Percentiles rank a stretch among this genome's conserved stretches.
These are phyloP conservation scores for Conidiobolus incongruus DNA, from an alignment of 371 early-diverging fungal species.

Conservation along the genomic window DNA sequence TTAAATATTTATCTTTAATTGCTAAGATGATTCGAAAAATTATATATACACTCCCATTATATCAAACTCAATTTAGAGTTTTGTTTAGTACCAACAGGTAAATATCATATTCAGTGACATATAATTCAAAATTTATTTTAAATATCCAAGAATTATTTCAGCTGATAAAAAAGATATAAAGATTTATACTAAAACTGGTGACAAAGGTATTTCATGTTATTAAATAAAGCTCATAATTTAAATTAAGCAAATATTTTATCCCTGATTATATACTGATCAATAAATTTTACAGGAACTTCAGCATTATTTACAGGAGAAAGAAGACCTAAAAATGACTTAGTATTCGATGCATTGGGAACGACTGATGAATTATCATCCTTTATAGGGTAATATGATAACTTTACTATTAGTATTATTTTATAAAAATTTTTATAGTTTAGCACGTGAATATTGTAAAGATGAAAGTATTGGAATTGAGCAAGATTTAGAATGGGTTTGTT, in stretches of 20 bases:
- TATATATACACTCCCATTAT: too few relatives aligned
- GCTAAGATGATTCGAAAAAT: too few relatives aligned
- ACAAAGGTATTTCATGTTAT: constrained; percentile 38
- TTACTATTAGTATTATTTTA: background rate
- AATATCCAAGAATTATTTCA: too few relatives aligned
- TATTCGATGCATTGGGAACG: constrained; percentile 81
- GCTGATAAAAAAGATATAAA: background rate
- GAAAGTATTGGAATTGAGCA: constrained; percentile 20
- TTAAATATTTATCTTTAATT: too few relatives aligned
- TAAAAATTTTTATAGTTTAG: constrained; percentile 20
- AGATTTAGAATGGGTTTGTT: constrained; percentile 29
- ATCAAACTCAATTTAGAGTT: too few relatives aligned
- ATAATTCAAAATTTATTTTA: too few relatives aligned
- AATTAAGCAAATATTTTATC: too few relatives aligned
- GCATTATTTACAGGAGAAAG: constrained; percentile 80
- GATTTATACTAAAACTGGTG: constrained; percentile 87
- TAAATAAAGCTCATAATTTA: too few relatives aligned
- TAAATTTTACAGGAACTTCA: constrained; percentile 36
- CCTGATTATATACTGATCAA: background rate
- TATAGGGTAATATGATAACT: constrained; percentile 18
- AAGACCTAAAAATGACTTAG: constrained; percentile 54
- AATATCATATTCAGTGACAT: too few relatives aligned
- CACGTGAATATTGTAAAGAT: constrained; percentile 38
- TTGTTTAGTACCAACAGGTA: too few relatives aligned
- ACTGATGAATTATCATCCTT: constrained; percentile 47